A percentile compares a stretch with the other conserved stretches of the same genome.
These are phyloP conservation scores for Aphanomyces invadans DNA, from an alignment of 352 stramenopile genomes.

Conservation along the genomic window DNA sequence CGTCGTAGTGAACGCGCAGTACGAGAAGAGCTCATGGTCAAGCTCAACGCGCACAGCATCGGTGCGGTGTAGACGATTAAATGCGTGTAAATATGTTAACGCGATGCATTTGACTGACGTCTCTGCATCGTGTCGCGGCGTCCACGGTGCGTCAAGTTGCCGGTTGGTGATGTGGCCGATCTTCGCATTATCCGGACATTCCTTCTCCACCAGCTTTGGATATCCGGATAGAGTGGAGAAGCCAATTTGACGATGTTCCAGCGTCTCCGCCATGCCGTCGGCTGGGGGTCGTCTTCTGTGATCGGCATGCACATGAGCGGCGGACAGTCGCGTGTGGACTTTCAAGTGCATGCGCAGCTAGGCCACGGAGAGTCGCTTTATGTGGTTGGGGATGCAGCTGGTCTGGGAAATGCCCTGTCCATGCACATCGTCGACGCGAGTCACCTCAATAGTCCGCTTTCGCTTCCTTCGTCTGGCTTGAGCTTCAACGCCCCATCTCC, in stretches of 20 bases:
- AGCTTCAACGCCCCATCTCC: neutral
- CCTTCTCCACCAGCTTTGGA: neutral
- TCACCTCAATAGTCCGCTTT: slow-evolving; percentile 14
- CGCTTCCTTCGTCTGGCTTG: slow-evolving; percentile 32
- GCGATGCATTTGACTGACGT: too few relatives aligned
- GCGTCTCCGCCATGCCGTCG: slow-evolving; percentile 68
- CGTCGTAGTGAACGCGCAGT: slow-evolving; percentile 2
- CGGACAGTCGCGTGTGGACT: slow-evolving; percentile 49
- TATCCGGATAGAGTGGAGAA: slow-evolving; percentile 10
- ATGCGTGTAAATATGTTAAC: slow-evolving; percentile 12
- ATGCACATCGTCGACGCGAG: slow-evolving; percentile 14
- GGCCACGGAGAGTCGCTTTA: slow-evolving; percentile 75
- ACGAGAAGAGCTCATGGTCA: slow-evolving; percentile 12
- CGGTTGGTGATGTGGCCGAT: neutral
- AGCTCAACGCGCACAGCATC: neutral
- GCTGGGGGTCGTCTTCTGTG: slow-evolving; percentile 51
- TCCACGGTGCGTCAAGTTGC: too few relatives aligned
- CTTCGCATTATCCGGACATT: slow-evolving; percentile 8
- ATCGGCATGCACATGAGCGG: slow-evolving; percentile 38
- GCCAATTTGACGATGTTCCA: slow-evolving; percentile 52
- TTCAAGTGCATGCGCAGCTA: slow-evolving; percentile 67
- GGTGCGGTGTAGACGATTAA: neutral
- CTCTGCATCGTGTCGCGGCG: too few relatives aligned
- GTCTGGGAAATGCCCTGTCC: slow-evolving; percentile 32
- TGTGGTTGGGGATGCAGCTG: slow-evolving; percentile 66